Evolutionary conservation across 345 rosid genomes (phyloP).

Genomic region (Populus euphratica): DNA sequence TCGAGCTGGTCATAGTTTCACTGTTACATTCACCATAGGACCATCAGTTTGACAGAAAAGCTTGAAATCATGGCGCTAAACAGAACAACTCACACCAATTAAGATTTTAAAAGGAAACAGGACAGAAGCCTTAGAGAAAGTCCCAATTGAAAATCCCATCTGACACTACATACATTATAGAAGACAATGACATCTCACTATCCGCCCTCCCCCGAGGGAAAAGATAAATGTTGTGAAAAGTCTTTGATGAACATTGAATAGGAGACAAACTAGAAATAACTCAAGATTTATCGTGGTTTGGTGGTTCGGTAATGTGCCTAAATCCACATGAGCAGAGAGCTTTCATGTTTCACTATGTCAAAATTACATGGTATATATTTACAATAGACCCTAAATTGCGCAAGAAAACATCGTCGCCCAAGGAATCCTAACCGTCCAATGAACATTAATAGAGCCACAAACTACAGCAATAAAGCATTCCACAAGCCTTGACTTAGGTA

Average conservation of each 20-base stretch:
- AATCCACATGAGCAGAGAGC: too few species aligned
- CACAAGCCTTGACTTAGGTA: constrained; percentile 5
- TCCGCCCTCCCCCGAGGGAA: constrained; percentile 21
- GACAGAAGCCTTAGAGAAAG: constrained; percentile 13
- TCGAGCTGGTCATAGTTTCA: constrained; percentile 4
- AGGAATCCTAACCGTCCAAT: too few species aligned
- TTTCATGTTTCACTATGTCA: too few species aligned
- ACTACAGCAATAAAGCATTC: background rate
- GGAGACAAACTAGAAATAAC: too few species aligned
- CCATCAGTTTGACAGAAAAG: background rate
- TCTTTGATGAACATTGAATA: too few species aligned
- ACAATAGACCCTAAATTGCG: too few species aligned
- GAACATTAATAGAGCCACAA: too few species aligned
- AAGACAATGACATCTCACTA: constrained; percentile 45
- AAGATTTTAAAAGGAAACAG: constrained; percentile 12
- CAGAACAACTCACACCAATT: background rate
- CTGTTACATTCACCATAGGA: background rate
- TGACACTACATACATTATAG: constrained; percentile 16
- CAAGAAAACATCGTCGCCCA: too few species aligned
- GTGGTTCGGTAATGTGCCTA: too few species aligned
- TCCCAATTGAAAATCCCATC: constrained; percentile 5
- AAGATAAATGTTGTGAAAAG: background rate
- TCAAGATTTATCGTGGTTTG: too few species aligned
- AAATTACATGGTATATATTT: too few species aligned
- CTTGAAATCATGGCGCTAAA: constrained; percentile 32